phyloP scores from a whole-genome alignment of 139 green algal species.

The Zygnema cylindricum region DNA sequence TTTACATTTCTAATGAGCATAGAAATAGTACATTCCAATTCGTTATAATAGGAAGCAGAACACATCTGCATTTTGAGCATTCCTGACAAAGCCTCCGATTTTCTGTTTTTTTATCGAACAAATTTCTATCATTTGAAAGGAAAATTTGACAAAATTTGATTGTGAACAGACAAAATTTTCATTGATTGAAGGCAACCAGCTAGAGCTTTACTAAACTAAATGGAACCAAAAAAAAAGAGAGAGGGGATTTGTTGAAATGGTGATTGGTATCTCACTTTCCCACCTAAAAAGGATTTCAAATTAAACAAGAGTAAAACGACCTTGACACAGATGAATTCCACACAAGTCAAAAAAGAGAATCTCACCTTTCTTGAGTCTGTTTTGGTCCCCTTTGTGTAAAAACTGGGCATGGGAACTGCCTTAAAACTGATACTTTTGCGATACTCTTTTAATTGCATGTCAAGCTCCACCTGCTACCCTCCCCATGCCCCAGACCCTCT shows the following conservation, averaged over 20 bases:
- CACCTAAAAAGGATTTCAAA: too few relatives aligned
- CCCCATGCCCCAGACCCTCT: not conserved
- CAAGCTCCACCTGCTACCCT: not conserved
- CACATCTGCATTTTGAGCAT: not conserved
- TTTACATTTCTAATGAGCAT: not conserved
- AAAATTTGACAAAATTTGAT: not conserved
- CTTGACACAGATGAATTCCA: too few relatives aligned
- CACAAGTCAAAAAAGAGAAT: not conserved
- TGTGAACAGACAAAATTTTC: too few relatives aligned
- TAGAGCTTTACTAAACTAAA: not conserved
- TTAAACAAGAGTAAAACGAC: too few relatives aligned
- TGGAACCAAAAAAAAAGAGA: not conserved
- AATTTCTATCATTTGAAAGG: not conserved
- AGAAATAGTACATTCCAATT: not conserved
- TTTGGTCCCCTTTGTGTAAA: not conserved
- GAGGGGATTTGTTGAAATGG: too few relatives aligned
- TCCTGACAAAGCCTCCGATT: not conserved
- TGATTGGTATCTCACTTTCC: too few relatives aligned
- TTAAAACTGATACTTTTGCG: not conserved
- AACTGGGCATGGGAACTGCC: not conserved
- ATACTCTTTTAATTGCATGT: not conserved
- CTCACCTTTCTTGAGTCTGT: not conserved
- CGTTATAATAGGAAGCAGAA: not conserved
- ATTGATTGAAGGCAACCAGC: too few relatives aligned
- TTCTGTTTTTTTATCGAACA: not conserved